These are phyloP conservation scores for Leccinum disarticulatum DNA, from an alignment of 768 basidiomycete genomes.

Conservation along the genomic window DNA sequence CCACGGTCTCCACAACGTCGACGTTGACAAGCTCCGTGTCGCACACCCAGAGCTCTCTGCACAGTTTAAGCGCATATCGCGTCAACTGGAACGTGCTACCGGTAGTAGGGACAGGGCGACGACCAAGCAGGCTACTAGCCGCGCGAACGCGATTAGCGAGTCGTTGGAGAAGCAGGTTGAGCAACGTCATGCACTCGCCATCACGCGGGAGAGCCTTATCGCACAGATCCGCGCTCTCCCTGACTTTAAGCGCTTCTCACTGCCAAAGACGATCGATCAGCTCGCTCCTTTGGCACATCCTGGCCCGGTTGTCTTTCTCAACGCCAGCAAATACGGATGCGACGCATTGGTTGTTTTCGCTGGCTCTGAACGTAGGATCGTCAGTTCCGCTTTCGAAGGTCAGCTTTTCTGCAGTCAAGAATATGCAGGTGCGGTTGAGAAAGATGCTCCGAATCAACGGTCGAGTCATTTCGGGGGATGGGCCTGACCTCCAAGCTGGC, in stretches of 20 bases:
- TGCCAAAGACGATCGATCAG: neutral
- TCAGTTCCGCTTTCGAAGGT: neutral
- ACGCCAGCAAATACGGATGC: neutral
- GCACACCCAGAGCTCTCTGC: neutral
- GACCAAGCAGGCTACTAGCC: neutral
- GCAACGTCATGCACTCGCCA: neutral
- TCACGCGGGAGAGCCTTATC: neutral
- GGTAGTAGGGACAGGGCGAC: neutral
- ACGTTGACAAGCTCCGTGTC: neutral
- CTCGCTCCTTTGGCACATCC: neutral
- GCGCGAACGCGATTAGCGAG: neutral
- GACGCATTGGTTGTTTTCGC: neutral
- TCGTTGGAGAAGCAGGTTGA: neutral
- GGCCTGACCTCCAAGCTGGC: neutral
- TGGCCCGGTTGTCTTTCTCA: neutral
- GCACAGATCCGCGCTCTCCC: neutral
- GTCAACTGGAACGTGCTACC: neutral
- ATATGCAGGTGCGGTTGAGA: neutral
- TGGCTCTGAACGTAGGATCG: neutral
- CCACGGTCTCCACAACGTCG: no score
- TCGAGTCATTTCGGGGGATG: neutral
- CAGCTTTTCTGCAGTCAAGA: neutral
- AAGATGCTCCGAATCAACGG: neutral
- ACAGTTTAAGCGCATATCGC: neutral
- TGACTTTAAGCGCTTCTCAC: neutral